Evolutionary conservation across 1,284 basidiomycete species (phyloP), one percentile per base, ranked within the genome.

Genomic region (Blastosporella zonata): DNA sequence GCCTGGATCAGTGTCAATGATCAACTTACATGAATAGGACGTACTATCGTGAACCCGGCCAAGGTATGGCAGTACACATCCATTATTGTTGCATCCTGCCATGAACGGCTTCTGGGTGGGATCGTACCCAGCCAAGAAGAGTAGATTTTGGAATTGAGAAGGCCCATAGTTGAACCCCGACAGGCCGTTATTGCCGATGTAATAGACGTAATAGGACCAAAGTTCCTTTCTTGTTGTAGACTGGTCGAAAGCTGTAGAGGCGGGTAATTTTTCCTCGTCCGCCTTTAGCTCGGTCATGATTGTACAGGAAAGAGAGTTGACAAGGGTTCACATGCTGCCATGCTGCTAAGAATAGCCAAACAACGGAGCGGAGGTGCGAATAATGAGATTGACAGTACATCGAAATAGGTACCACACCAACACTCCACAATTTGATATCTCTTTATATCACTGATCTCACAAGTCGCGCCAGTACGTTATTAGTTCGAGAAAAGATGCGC

Each of bases 131-230:
- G 84, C 83, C 5, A 85, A 69, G 60, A 77, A 87, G 31, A 89
- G 72, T 41, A 88, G 65, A 62, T 89, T 89, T 63, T 89, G 86
- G 62, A 87, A 87, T 58, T 87, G 84, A 8, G 81, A 84, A 1
- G 84, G 85, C 5, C 84, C 85, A 66, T 83, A 87, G 59, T 87
- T 87, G 73, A 88, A 88, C 4, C 82, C 83, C 2, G 81, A 77
- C 18, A 87, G 68, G 1, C 87, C 87, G 40, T 79, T 85, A 57
- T 88, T 88, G 31, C 86, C 87, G 34, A 87, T 68, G 57, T 85
- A 88, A 58, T 83, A 89, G 41, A 84, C 57, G 65, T 87, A 87
- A 62, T 84, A 87, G 1, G 82, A 72, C 82, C 82, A 87, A 13
- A 87, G 72, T 59, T 86, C 84, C 13, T 60, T 54, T 17, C 74